Conservation (phyloP, 2,329 filamentous ascomycete species). For the Colletotrichum cuscutae region DNA sequence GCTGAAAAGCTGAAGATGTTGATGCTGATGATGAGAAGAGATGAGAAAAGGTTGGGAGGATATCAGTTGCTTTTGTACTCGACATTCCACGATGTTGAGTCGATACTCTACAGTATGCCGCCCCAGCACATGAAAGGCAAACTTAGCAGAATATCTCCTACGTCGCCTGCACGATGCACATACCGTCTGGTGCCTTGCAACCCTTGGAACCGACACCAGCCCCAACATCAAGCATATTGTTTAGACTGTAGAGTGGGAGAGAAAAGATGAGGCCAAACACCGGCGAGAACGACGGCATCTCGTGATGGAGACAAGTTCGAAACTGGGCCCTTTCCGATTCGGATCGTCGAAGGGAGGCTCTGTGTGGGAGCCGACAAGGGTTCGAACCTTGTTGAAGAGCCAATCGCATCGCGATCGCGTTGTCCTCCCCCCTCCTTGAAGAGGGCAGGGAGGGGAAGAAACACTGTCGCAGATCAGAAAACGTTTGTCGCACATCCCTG, state of each 20-base stretch:
- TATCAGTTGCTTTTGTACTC: slow-evolving; percentile 25
- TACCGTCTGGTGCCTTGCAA: slow-evolving; percentile 4
- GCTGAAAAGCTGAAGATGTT: slow-evolving; percentile 21
- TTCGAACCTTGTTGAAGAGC: background rate
- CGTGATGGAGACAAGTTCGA: slow-evolving; percentile 29
- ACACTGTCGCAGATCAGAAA: slow-evolving; percentile 31
- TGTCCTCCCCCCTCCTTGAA: background rate
- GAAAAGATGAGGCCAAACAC: slow-evolving; percentile 34
- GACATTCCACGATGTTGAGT: background rate
- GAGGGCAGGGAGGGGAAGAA: slow-evolving; percentile 5
- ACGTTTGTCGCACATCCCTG: slow-evolving; percentile 28
- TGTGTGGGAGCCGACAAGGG: slow-evolving; percentile 2
- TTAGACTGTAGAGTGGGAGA: slow-evolving; percentile 12
- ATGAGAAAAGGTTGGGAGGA: slow-evolving; percentile 1
- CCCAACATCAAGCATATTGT: slow-evolving; percentile 16
- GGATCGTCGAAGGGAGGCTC: slow-evolving; percentile 23
- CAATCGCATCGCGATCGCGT: slow-evolving; percentile 27
- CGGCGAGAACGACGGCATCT: slow-evolving; percentile 16
- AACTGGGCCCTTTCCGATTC: slow-evolving; percentile 19
- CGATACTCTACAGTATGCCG: too few species aligned
- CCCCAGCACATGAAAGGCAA: background rate
- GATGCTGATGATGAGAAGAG: slow-evolving; percentile 24
- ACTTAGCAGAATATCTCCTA: background rate
- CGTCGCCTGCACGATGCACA: slow-evolving; percentile 10
- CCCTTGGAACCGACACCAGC: background rate